Percentiles rank a stretch among this genome's conserved stretches.
Conservation (phyloP, 352 stramenopile species). For the Phytophthora multivora region DNA sequence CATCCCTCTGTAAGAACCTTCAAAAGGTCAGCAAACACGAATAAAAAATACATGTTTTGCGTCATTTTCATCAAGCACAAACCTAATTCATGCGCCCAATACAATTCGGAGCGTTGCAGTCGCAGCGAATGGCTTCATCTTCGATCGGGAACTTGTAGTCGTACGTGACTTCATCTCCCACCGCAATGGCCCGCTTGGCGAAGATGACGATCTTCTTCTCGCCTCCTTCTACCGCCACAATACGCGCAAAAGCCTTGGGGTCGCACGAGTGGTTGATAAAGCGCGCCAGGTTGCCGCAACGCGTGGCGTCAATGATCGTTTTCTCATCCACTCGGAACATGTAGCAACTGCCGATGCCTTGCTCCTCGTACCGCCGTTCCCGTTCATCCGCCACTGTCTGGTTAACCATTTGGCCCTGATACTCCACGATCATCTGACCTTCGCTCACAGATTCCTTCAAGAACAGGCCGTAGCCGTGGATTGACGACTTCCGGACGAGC, state of each 20-base stretch:
- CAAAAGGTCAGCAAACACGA: neutral
- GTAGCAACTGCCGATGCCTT: slow-evolving; percentile 83
- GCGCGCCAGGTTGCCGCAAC: slow-evolving; percentile 92
- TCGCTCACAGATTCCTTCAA: slow-evolving; percentile 90
- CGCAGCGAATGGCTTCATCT: slow-evolving; percentile 93
- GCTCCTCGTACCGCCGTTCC: slow-evolving; percentile 94
- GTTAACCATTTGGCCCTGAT: slow-evolving; percentile 94
- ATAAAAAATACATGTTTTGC: neutral
- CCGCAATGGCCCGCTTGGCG: slow-evolving; percentile 89
- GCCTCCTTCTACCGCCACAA: slow-evolving; percentile 82
- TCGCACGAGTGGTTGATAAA: slow-evolving; percentile 98
- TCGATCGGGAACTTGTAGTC: slow-evolving; percentile 98
- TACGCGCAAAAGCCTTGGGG: slow-evolving; percentile 92
- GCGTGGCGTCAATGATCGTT: slow-evolving; percentile 95
- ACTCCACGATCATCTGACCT: slow-evolving; percentile 97
- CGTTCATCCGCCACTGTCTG: slow-evolving; percentile 92
- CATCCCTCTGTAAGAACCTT: too few species aligned
- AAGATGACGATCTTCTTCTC: slow-evolving; percentile 98
- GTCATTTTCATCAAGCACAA: slow-evolving; percentile 3
- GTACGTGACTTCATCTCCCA: slow-evolving; percentile 95
- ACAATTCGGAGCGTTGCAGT: slow-evolving; percentile 94
- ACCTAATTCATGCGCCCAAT: slow-evolving; percentile 94
- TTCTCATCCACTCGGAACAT: slow-evolving; percentile 74
- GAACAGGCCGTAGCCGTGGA: slow-evolving; percentile 98
- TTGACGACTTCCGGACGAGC: slow-evolving; percentile 92